Base-by-base conservation (phyloP, 179 eudicot genomes). In the Gypsophila paniculata region DNA sequence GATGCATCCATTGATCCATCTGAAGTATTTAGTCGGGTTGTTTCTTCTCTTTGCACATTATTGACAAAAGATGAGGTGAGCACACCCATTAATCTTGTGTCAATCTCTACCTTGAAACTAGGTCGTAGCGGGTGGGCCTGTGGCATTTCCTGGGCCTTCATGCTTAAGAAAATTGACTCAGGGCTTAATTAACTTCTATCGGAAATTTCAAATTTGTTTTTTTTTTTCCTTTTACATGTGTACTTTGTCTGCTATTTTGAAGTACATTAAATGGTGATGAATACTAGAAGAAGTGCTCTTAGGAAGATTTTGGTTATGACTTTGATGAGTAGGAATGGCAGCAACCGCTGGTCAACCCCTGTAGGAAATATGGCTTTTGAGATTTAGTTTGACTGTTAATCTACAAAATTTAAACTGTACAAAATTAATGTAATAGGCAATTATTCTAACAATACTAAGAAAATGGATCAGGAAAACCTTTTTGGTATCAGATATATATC, bases 1-100 rank as follows among this genome's bases (percentile, higher is more conserved):
- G 99, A 95, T 85, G 93, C 99, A 48, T 90, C 97, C 58, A 90
- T 95, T 76, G 99, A 95, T 81, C 96, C 93, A 39, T 95, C 99
- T 23, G 99, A 95, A 79, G 96, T 95, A 69, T 95, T 95, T 70
- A 92, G 88, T 82, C 82, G 99, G 82, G 83, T 92, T 70, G 90
- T 95, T 81, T 90, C 91, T 38, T 86, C 91, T 42, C 83, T 95
- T 21, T 88, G 99, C 84, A 80, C 84, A 46, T 82, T 95, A 70
- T 72, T 95, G 70, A 85, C 97, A 5, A 91, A 84, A 75, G 95
- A 91, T 76, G 97, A 94, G 96, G 99, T 85, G 65, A 82, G 74
- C 39, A 46, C 8, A 67, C 38, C 22, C 57, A 48, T 67, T 15
- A 67, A 48, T 46, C 21, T 25, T 48, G 17, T 66, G 11, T 46